phyloP scores from a whole-genome alignment of 441 rosid genomes.

The Biscutella laevigata region DNA sequence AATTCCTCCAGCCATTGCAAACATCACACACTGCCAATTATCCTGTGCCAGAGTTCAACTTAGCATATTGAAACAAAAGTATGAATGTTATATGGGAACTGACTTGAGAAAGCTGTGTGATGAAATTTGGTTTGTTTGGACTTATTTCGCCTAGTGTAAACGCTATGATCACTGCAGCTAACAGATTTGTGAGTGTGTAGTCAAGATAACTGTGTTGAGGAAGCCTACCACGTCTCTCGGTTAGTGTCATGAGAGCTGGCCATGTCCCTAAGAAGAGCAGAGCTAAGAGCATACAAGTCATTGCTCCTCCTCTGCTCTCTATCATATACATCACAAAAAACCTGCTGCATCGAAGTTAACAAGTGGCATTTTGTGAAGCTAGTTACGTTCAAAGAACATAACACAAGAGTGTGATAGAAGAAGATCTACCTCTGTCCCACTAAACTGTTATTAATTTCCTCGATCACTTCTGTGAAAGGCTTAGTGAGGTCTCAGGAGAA shows the following conservation, averaged over 20 bases:
- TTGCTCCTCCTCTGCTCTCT: slow-evolving; percentile 75
- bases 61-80: too few species aligned
- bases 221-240: slow-evolving; percentile 75
- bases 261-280: slow-evolving; percentile 72
- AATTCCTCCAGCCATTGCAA: slow-evolving; percentile 72
- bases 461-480: too few species aligned
- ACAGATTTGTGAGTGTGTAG: slow-evolving; percentile 58
- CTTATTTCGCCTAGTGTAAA: slow-evolving; percentile 70
- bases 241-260: slow-evolving; percentile 68
- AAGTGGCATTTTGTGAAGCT: too few species aligned
- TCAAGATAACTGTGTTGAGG: slow-evolving; percentile 92
- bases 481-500: too few species aligned
- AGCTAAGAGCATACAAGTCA: slow-evolving; percentile 68
- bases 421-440: too few species aligned
- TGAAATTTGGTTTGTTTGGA: slow-evolving; percentile 50
- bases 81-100: neutral
- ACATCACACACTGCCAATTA: slow-evolving; percentile 76
- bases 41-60: slow-evolving; percentile 57
- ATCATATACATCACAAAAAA: slow-evolving; percentile 16
- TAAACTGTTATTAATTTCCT: too few species aligned
- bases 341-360: too few species aligned
- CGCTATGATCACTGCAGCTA: slow-evolving; percentile 72
- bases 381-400: too few species aligned
- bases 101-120: slow-evolving; percentile 56
- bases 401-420: too few species aligned